Base-by-base conservation (phyloP, 208 protist species). In the Zelonia costaricensis region DNA sequence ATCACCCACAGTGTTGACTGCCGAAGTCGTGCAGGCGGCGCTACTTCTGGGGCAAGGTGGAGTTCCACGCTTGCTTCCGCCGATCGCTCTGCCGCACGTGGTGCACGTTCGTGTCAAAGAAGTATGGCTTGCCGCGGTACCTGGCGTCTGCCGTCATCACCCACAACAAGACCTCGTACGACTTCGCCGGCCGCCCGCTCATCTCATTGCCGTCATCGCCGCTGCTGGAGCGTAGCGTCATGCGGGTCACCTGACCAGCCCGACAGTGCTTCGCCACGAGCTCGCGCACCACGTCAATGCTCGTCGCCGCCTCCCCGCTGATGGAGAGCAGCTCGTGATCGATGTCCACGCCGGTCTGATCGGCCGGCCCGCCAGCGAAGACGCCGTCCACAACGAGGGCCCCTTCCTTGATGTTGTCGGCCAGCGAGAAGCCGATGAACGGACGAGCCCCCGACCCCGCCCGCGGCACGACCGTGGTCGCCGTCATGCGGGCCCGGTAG, bases 401-500 rank as follows among this genome's bases (percentile, higher is more conserved):
- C 15, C 64, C 74, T 1, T 54, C 62, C 44, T 43, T 27, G 42
- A 80, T 57, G 57, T 82, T 76, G 45, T 86, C 70, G n/a, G 61
- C 60, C 16, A 86, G 64, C n/a, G 79, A 81, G 57, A 86, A 78
- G 38, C 74, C 79, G 47, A 86, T 71, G 52, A 86, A 81, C 27
- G 78, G 63, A 0, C 38, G 44, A 23, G 73, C 63, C 15, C 27
- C 18, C 20, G 43, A 55, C 16, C 54, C 49, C 4, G 42, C 68
- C 22, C 43, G 48, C 0, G 62, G 55, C 43, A 44, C 68, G 20
- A 61, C 58, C 53, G 36, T 45, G 22, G 45, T 63, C 18, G 42
- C n/a, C 40, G 42, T 52, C 68, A 76, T 77, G 33, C 35, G 59
- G 39, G 67, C 48, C 45, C n/a, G n/a, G n/a, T n/a, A n/a, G n/a